phyloP scores from a whole-genome alignment of 306 rosid species.

The Begonia loranthoides region DNA sequence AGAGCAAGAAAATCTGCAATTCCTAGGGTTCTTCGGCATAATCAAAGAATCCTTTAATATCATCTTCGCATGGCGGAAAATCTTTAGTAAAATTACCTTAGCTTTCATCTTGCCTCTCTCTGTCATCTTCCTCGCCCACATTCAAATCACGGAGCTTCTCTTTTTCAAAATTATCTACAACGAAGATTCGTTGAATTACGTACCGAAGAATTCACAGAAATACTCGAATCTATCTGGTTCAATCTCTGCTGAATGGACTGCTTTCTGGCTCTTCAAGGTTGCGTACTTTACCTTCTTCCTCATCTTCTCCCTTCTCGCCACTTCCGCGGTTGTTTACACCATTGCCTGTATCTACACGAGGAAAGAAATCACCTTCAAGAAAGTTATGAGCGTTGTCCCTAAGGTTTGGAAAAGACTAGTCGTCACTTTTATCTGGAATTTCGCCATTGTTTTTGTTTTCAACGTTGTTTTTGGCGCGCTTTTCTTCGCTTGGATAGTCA shows the following conservation, averaged over 20 bases:
- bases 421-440: constrained; percentile 10
- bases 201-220: background rate
- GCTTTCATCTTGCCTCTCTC: constrained; percentile 11
- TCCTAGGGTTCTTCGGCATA: constrained; percentile 9
- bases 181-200: constrained; percentile 3
- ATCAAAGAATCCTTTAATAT: constrained; percentile 9
- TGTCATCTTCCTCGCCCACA: constrained; percentile 9
- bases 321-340: constrained; percentile 14
- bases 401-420: constrained; percentile 16
- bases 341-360: constrained; percentile 7
- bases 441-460: constrained; percentile 5
- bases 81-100: constrained; percentile 11
- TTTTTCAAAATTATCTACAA: constrained; percentile 11
- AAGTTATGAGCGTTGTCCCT: constrained; percentile 10
- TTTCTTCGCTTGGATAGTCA: constrained; percentile 1
- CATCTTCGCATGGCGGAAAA: constrained; percentile 11
- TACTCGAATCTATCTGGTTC: constrained; percentile 2
- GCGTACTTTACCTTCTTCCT: constrained; percentile 13
- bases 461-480: constrained; percentile 3
- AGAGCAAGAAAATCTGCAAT: constrained; percentile 11
- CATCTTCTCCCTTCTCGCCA: constrained; percentile 6
- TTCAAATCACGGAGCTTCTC: constrained; percentile 10
- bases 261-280: constrained; percentile 14
- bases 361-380: constrained; percentile 7
- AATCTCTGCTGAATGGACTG: constrained; percentile 9